These are phyloP conservation scores for Aspergillus alliaceus DNA, from an alignment of 2,329 filamentous ascomycete genomes.

Conservation along the genomic window DNA sequence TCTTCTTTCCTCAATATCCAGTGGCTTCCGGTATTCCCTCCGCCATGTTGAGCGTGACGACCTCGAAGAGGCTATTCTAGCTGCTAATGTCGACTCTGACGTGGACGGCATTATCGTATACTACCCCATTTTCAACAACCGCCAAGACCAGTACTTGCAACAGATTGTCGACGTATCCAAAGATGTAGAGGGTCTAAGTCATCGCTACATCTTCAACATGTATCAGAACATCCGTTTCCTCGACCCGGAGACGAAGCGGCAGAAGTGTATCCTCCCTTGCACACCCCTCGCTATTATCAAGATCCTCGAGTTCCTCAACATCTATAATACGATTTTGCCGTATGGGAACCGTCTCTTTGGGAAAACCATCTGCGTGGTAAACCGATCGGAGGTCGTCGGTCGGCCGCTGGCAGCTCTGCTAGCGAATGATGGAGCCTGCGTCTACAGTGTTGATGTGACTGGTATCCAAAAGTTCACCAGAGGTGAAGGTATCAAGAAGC, in stretches of 20 bases:
- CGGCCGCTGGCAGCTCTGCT: slow-evolving; percentile 87
- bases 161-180: slow-evolving; percentile 88
- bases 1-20: slow-evolving; percentile 36
- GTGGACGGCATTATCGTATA: slow-evolving; percentile 96
- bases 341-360: slow-evolving; percentile 92
- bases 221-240: slow-evolving; percentile 97
- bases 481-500: slow-evolving; percentile 81
- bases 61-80: slow-evolving; percentile 84
- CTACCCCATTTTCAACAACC: slow-evolving; percentile 92
- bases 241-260: slow-evolving; percentile 64
- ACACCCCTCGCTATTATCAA: slow-evolving; percentile 96
- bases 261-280: slow-evolving; percentile 92
- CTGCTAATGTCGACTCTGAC: slow-evolving; percentile 73
- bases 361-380: slow-evolving; percentile 93
- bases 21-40: slow-evolving; percentile 87
- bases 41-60: slow-evolving; percentile 80
- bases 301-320: slow-evolving; percentile 90
- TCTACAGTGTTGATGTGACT: slow-evolving; percentile 91
- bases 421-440: slow-evolving; percentile 92
- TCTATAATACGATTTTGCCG: slow-evolving; percentile 93
- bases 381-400: slow-evolving; percentile 93
- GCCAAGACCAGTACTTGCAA: slow-evolving; percentile 92
- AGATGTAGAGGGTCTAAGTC: slow-evolving; percentile 92
- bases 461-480: slow-evolving; percentile 91
- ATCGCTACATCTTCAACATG: slow-evolving; percentile 98